These are phyloP conservation scores for Pyricularia grisea DNA, from an alignment of 2,329 filamentous ascomycete genomes.

Conservation along the genomic window DNA sequence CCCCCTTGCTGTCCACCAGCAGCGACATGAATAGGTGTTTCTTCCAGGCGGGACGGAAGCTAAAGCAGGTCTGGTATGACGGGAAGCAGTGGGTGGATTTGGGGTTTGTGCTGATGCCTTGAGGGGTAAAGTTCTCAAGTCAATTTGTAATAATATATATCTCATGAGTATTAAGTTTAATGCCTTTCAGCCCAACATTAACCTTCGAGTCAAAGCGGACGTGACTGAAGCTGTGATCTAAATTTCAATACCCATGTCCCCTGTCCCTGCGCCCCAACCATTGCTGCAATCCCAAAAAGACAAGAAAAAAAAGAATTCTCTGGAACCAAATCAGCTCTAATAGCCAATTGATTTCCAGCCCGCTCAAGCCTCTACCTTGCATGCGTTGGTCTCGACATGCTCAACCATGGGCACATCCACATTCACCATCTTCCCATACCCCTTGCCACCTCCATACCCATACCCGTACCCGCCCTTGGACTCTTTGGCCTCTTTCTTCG, in stretches of 20 bases:
- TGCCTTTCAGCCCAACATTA: no score
- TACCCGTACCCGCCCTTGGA: neutral
- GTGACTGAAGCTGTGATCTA: no score
- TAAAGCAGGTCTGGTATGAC: constrained; percentile 9
- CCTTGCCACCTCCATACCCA: neutral
- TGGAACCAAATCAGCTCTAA: no score
- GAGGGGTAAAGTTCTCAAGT: neutral
- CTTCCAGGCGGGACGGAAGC: constrained; percentile 6
- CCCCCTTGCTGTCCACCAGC: constrained; percentile 1
- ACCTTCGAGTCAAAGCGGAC: no score
- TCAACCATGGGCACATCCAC: no score
- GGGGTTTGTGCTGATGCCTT: constrained; percentile 6
- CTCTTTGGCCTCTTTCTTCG: neutral
- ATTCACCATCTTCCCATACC: neutral
- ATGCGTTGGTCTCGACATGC: no score
- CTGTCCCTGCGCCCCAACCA: no score
- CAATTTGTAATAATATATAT: neutral
- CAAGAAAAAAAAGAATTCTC: no score
- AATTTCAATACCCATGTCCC: no score
- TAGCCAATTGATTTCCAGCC: no score
- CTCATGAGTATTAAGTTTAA: neutral
- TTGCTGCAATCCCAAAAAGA: no score
- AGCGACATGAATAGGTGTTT: constrained; percentile 9
- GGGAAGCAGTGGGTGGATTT: constrained; percentile 7
- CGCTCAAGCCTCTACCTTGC: no score